These are phyloP conservation scores for Arachnomyces sp. DNA, from an alignment of 2,329 filamentous ascomycete genomes.

Conservation along the genomic window DNA sequence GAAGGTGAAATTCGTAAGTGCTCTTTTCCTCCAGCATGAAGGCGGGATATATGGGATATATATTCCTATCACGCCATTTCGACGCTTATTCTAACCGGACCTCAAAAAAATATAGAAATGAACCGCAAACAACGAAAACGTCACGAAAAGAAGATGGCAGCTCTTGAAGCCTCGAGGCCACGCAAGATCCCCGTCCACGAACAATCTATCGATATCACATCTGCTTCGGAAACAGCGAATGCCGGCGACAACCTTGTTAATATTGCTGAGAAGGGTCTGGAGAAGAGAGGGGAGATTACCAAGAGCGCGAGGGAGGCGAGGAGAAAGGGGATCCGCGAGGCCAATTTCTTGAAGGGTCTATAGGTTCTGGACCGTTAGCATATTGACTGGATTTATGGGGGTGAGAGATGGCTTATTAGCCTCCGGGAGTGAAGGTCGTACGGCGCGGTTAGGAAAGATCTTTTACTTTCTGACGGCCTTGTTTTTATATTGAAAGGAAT, in stretches of 20 bases:
- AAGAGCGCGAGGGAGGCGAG: slow-evolving; percentile 39
- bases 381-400: too few relatives aligned
- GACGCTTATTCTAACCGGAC: neutral
- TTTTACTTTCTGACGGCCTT: too few relatives aligned
- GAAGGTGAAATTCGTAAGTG: slow-evolving; percentile 27
- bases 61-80: neutral
- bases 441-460: too few relatives aligned
- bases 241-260: slow-evolving; percentile 20
- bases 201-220: slow-evolving; percentile 38
- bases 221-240: slow-evolving; percentile 25
- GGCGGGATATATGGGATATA: too few relatives aligned
- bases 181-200: slow-evolving; percentile 39
- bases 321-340: slow-evolving; percentile 39
- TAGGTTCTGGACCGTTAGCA: too few relatives aligned
- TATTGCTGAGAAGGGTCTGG: slow-evolving; percentile 29
- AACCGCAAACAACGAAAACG: slow-evolving; percentile 42
- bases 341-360: slow-evolving; percentile 42
- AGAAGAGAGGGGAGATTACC: slow-evolving; percentile 34
- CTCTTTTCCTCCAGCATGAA: too few relatives aligned
- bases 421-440: too few relatives aligned
- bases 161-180: slow-evolving; percentile 30
- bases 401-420: too few relatives aligned
- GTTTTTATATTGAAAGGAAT: too few relatives aligned
- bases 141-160: slow-evolving; percentile 41
- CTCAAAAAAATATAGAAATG: slow-evolving; percentile 26